Conservation (phyloP, 257 asterid genomes). For the Hygrophila difformis region DNA sequence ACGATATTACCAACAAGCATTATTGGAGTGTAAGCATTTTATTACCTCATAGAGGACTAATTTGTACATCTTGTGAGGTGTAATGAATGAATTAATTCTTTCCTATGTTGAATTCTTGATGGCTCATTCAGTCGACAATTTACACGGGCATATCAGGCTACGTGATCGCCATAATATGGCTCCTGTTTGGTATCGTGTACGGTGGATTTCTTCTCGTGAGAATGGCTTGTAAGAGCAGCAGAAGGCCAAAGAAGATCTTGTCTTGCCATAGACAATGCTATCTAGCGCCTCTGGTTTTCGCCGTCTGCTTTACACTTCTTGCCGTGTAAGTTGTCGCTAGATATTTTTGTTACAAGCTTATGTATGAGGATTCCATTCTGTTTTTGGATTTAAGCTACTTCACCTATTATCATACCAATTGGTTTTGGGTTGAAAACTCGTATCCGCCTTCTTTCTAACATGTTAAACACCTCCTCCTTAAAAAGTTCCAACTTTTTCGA, state of each 20-base stretch:
- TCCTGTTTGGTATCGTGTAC: conserved; percentile 52
- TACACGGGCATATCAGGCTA: conserved; percentile 71
- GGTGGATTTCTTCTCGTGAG: conserved; percentile 35
- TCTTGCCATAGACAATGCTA: conserved; percentile 28
- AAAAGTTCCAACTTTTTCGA: not conserved
- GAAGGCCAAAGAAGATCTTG: conserved; percentile 32
- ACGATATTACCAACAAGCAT: conserved; percentile 57
- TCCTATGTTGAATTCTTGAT: not conserved
- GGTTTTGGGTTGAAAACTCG: too few relatives aligned
- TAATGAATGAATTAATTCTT: not conserved
- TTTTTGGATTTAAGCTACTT: not conserved
- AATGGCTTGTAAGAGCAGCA: conserved; percentile 18
- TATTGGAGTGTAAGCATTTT: conserved; percentile 71
- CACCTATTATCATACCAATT: too few relatives aligned
- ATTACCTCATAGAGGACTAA: too few relatives aligned
- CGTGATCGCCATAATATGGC: conserved; percentile 52
- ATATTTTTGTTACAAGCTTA: not conserved
- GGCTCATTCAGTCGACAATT: conserved; percentile 56
- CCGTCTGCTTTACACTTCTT: conserved; percentile 43
- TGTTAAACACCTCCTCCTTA: too few relatives aligned
- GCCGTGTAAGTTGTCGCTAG: conserved; percentile 39
- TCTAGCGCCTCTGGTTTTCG: conserved; percentile 37
- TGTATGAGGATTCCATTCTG: too few relatives aligned
- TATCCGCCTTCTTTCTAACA: too few relatives aligned
- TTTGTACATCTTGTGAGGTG: not conserved